These are phyloP conservation scores for Botrytis squamosa DNA, from an alignment of 2,329 filamentous ascomycete genomes.

Conservation along the genomic window DNA sequence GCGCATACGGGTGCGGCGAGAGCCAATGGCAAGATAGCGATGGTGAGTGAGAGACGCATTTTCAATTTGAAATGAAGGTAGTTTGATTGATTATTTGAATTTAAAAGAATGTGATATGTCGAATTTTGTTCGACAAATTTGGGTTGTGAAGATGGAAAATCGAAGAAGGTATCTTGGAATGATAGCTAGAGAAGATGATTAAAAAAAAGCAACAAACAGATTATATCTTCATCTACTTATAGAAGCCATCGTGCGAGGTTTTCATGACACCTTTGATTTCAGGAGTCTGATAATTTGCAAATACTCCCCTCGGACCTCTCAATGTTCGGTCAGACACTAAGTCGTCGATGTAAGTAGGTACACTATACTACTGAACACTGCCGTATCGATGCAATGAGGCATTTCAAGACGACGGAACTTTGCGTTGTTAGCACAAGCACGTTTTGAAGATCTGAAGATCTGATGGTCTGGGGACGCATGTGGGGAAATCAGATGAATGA, in stretches of 20 bases:
- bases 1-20: slow-evolving; percentile 4
- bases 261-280: not conserved
- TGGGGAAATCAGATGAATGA: not conserved
- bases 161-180: not conserved
- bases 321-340: not conserved
- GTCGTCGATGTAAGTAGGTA: not conserved
- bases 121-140: not conserved
- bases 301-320: not conserved
- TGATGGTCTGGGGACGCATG: not conserved
- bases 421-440: not conserved
- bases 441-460: not conserved
- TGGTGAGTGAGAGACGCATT: slow-evolving; percentile 11
- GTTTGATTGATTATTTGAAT: not conserved
- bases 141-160: not conserved
- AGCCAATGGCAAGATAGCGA: not conserved
- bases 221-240: not conserved
- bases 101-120: not conserved
- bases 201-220: not conserved
- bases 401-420: not conserved
- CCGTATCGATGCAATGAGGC: not conserved
- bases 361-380: not conserved
- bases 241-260: not conserved
- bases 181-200: not conserved
- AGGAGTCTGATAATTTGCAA: not conserved
- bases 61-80: not conserved